phyloP scores from a whole-genome alignment of 2,329 filamentous ascomycete species.

The Colletotrichum godetiae region DNA sequence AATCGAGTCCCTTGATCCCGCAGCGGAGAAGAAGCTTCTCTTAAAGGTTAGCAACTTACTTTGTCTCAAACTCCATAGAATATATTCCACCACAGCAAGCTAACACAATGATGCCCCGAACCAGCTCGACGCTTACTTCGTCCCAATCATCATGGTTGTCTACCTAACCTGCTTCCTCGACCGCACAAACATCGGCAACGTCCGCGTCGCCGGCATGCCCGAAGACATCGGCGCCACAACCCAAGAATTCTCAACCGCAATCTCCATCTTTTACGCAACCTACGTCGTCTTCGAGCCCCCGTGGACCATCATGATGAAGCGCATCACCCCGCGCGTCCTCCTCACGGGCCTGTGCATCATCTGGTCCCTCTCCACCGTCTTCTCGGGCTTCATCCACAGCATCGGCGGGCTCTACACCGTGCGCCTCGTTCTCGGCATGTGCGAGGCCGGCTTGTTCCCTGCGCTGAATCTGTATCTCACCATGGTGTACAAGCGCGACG shows the following conservation, averaged over 20 bases:
- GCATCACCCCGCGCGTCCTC: conserved; percentile 45
- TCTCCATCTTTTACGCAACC: conserved; percentile 59
- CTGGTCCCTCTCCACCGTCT: conserved; percentile 61
- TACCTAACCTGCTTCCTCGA: conserved; percentile 68
- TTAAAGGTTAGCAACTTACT: conserved; percentile 36
- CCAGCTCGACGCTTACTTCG: conserved; percentile 44
- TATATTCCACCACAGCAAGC: not conserved
- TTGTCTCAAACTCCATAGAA: not conserved
- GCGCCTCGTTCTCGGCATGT: conserved; percentile 58
- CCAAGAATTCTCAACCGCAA: conserved; percentile 55
- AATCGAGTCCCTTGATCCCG: conserved; percentile 42
- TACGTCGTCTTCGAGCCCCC: conserved; percentile 58
- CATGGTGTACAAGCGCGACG: conserved; percentile 52
- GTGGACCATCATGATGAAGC: conserved; percentile 46
- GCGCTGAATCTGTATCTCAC: conserved; percentile 52
- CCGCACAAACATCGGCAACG: conserved; percentile 65
- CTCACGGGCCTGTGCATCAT: conserved; percentile 46
- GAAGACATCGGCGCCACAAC: conserved; percentile 53
- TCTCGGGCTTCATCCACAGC: conserved; percentile 57
- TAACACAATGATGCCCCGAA: not conserved
- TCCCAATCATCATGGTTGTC: conserved; percentile 63
- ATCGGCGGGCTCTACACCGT: conserved; percentile 55
- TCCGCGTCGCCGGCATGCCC: conserved; percentile 58
- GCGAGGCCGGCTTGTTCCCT: conserved; percentile 62
- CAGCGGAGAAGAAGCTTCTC: conserved; percentile 44